A percentile compares a stretch with the other conserved stretches of the same genome.
Conservation (phyloP, 1,284 basidiomycete species). For the Trichosporon sp. region DNA sequence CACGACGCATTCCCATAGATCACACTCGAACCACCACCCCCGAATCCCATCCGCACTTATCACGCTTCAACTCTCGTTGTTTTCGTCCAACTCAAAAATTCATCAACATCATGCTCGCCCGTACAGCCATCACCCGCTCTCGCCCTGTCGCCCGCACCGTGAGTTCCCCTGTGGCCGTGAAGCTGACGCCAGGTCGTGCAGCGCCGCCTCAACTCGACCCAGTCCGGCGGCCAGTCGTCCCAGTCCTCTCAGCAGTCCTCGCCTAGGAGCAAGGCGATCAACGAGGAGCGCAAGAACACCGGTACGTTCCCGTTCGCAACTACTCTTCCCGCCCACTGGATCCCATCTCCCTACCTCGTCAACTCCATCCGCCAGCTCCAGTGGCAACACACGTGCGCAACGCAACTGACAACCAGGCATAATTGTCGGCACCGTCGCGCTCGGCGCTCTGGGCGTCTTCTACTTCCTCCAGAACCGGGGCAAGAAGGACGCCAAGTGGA, state of each 20-base stretch:
- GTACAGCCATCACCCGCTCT: background rate
- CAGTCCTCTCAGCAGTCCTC: background rate
- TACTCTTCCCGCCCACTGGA: too few species aligned
- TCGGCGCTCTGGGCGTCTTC: background rate
- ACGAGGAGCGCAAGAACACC: background rate
- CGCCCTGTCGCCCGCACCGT: background rate
- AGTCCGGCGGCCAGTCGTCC: background rate
- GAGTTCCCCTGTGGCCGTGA: background rate
- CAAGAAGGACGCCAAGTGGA: conserved; percentile 9
- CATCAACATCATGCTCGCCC: background rate
- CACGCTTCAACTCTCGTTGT: too few species aligned
- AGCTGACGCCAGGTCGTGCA: background rate
- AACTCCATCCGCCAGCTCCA: background rate
- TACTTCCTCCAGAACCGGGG: background rate
- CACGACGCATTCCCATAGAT: too few species aligned
- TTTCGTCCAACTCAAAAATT: too few species aligned
- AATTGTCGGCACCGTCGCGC: background rate
- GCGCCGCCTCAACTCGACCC: conserved; percentile 1
- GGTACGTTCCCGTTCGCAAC: background rate
- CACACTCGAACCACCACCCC: too few species aligned
- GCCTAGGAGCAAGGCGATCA: conserved; percentile 1
- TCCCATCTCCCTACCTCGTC: too few species aligned
- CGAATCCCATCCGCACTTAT: too few species aligned
- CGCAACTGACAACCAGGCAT: background rate
- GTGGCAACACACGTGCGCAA: background rate